These are phyloP conservation scores for Colletotrichum acutatum DNA, from an alignment of 2,329 filamentous ascomycete genomes.

Conservation along the genomic window DNA sequence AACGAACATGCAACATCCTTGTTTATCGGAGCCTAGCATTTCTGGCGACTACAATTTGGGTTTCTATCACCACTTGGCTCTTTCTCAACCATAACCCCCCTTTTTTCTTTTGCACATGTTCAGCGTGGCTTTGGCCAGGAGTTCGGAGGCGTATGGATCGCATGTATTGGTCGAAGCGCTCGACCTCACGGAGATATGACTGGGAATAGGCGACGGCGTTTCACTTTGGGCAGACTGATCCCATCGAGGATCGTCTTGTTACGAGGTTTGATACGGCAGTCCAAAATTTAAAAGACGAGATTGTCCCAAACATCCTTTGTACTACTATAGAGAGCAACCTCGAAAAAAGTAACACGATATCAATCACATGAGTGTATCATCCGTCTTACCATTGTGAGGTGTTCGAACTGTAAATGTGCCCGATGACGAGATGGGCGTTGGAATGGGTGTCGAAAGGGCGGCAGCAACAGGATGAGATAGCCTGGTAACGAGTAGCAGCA, in stretches of 20 bases:
- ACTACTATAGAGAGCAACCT: background rate
- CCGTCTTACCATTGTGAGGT: background rate
- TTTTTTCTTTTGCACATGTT: background rate
- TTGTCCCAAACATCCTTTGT: background rate
- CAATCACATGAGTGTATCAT: background rate
- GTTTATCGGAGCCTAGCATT: background rate
- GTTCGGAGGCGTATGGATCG: slow-evolving; percentile 25
- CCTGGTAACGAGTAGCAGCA: background rate
- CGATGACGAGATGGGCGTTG: background rate
- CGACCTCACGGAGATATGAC: slow-evolving; percentile 40
- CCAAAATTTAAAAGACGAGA: slow-evolving; percentile 14
- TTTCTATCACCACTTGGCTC: background rate
- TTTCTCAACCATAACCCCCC: background rate
- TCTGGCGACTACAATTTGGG: background rate
- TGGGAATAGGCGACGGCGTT: slow-evolving; percentile 20
- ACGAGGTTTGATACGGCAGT: slow-evolving; percentile 11
- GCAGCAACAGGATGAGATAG: background rate
- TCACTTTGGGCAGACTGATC: slow-evolving; percentile 4
- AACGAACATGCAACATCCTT: background rate
- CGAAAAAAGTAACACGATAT: background rate
- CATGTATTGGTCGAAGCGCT: slow-evolving; percentile 40
- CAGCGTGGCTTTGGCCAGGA: slow-evolving; percentile 23
- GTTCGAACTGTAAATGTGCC: background rate
- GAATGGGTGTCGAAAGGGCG: background rate
- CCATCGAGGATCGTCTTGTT: background rate